phyloP scores from a whole-genome alignment of 2,329 filamentous ascomycete species.

The Tolypocladium capitatum region DNA sequence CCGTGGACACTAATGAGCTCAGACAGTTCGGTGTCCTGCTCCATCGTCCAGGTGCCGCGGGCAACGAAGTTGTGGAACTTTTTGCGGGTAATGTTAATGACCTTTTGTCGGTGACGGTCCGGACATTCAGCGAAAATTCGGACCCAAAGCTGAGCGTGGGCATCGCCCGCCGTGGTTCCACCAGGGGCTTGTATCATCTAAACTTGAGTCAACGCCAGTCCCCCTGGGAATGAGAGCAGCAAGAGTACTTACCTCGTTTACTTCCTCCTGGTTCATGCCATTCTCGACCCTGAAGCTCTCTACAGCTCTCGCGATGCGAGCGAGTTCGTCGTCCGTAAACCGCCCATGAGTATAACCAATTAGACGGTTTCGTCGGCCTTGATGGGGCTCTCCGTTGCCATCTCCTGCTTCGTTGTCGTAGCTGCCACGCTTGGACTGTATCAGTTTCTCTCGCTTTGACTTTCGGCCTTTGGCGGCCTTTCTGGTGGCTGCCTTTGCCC shows the following conservation, averaged over 20 bases:
- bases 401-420: slow-evolving; percentile 7
- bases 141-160: slow-evolving; percentile 34
- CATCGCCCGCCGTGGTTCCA: slow-evolving; percentile 20
- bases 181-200: slow-evolving; percentile 23
- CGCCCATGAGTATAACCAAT: slow-evolving; percentile 22
- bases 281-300: slow-evolving; percentile 30
- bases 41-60: slow-evolving; percentile 29
- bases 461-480: slow-evolving; percentile 9
- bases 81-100: slow-evolving; percentile 44
- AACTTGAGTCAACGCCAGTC: background rate
- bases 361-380: slow-evolving; percentile 11
- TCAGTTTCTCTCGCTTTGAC: slow-evolving; percentile 6
- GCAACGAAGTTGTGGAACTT: slow-evolving; percentile 53
- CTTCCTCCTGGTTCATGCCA: slow-evolving; percentile 25
- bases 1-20: slow-evolving; percentile 21
- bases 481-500: slow-evolving; percentile 16
- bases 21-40: slow-evolving; percentile 23
- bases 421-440: slow-evolving; percentile 11
- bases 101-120: slow-evolving; percentile 35
- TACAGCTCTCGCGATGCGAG: slow-evolving; percentile 26
- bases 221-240: background rate
- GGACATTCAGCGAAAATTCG: slow-evolving; percentile 34
- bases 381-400: slow-evolving; percentile 4
- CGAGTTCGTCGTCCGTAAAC: slow-evolving; percentile 31
- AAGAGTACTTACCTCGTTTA: slow-evolving; percentile 31